Evolutionary conservation across 1,284 basidiomycete species (phyloP).

Genomic region (Entoloma clypeatum): DNA sequence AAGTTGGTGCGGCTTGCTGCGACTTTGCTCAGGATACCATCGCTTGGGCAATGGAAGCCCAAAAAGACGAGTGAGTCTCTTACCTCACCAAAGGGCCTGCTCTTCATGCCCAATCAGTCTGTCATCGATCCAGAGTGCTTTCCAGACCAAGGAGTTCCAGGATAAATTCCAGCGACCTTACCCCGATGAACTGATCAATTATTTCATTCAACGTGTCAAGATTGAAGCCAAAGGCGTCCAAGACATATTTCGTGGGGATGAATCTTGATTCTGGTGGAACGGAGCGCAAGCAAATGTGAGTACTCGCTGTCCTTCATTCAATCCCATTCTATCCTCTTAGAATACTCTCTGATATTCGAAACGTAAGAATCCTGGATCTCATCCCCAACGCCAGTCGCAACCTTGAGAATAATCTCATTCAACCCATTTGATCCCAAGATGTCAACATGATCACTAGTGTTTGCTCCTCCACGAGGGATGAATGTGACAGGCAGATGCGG

Average conservation of each 20-base stretch:
- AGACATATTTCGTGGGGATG: conserved; percentile 12
- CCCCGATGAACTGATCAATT: conserved; percentile 12
- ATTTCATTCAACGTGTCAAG: conserved; percentile 13
- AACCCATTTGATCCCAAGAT: conserved; percentile 85
- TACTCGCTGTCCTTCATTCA: conserved; percentile 20
- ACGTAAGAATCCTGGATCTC: conserved; percentile 75
- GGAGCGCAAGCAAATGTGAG: conserved; percentile 1
- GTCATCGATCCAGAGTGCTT: conserved; percentile 13
- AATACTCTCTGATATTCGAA: conserved; percentile 79
- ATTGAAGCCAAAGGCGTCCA: conserved; percentile 15
- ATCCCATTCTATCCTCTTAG: conserved; percentile 77
- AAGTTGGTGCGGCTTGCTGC: conserved; percentile 23
- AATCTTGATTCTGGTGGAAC: neutral
- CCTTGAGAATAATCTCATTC: conserved; percentile 89
- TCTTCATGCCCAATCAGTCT: conserved; percentile 10
- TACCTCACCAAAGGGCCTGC: neutral
- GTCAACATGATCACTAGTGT: conserved; percentile 91
- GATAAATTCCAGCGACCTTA: conserved; percentile 14
- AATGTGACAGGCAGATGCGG: conserved; percentile 77
- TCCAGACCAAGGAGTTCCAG: conserved; percentile 17
- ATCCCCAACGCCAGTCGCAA: conserved; percentile 73
- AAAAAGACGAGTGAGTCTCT: conserved; percentile 20
- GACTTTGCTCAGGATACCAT: conserved; percentile 21
- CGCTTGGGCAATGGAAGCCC: conserved; percentile 26
- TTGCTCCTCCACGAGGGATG: conserved; percentile 86